Evolutionary conservation across 2,329 filamentous ascomycete genomes (phyloP), one percentile per base, ranked within the genome.

Genomic region (Aspergillus flavus): DNA sequence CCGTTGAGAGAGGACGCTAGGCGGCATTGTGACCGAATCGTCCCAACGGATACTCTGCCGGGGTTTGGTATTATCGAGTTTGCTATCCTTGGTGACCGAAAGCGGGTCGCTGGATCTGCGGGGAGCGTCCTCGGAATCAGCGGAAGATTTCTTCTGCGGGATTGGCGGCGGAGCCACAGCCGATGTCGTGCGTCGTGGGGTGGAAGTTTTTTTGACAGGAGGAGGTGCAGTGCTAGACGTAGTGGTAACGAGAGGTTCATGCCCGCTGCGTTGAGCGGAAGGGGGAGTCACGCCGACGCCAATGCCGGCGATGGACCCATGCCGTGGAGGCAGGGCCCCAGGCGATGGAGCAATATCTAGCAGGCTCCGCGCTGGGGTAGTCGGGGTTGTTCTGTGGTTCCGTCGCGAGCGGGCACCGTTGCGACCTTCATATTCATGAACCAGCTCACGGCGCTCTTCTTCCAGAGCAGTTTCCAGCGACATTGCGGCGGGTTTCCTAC

Each of bases 381-480:
- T 4, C 16, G 39, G 30, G 59, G 48, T 52, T 6, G 48, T 26
- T 52, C 50, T 32, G 14, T 46, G 26, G 19, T 59, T 59, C 46
- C 52, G 60, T n/a, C 32, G 45, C 54, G 55, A 58, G 36, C 30
- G 36, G 66, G 68, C 63, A 67, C 67, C 64, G 39, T 65, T 66
- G 61, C 65, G 73, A 52, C 84, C 84, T 75, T 91, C 88, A 48
- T 93, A 82, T 65, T 92, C 81, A 55, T 87, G 88, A 68, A 93
- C 82, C 45, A 93, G 88, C 78, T 92, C 90, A 66, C 84, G 83
- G 65, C 90, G 86, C 82, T 94, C 91, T 81, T 93, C 89, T 74
- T 93, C 91, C 66, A 93, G 83, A 68, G 89, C 87, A 56, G 89
- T 86, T 79, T 93, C 91, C 72, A 94, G 86, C 72, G 90, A 93